Evolutionary conservation across 2,329 filamentous ascomycete species (phyloP).

Genomic region (Botrytis elliptica): DNA sequence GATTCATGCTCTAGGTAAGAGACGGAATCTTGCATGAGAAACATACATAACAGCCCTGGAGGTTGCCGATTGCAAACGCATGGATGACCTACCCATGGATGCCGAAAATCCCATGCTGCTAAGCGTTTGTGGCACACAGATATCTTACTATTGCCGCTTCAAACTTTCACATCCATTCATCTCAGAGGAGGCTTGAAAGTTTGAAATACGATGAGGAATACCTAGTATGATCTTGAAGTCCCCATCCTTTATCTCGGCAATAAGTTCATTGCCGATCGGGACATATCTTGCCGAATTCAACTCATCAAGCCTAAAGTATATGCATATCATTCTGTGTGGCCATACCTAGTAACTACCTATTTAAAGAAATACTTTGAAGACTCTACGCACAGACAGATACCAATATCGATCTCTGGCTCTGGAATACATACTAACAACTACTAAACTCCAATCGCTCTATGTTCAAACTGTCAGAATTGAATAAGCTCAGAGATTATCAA

Average conservation of each 20-base stretch:
- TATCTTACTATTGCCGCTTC: not conserved
- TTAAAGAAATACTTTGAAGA: accelerated
- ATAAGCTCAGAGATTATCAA: too few relatives aligned
- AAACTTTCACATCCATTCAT: not conserved
- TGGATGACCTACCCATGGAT: not conserved
- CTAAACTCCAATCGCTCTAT: not conserved
- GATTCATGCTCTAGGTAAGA: not conserved
- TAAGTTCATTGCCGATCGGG: not conserved
- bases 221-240: not conserved
- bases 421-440: accelerated
- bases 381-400: not conserved
- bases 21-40: not conserved
- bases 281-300: not conserved
- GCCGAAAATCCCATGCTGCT: not conserved
- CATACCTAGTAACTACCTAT: not conserved
- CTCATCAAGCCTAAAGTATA: not conserved
- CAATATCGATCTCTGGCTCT: not conserved
- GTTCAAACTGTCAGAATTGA: not conserved
- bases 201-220: not conserved
- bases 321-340: not conserved
- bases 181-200: too few relatives aligned
- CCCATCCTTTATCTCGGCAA: not conserved
- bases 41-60: not conserved
- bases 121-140: not conserved
- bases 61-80: not conserved